Evolutionary conservation across 257 asterid genomes (phyloP).

Genomic region (Solanum tacnaense): DNA sequence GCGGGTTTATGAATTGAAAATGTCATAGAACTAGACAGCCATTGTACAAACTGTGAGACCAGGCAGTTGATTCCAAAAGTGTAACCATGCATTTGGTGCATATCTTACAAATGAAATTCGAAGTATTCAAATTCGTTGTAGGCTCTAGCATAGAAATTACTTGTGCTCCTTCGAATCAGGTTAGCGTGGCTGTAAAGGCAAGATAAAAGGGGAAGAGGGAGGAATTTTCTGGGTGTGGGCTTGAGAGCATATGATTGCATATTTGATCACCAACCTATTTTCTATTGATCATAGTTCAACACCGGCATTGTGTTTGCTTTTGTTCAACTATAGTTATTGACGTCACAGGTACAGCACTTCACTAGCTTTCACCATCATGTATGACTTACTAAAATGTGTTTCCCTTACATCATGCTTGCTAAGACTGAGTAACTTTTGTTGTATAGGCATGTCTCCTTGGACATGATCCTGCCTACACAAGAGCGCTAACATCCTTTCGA

Average conservation of each 20-base stretch:
- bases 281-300: neutral
- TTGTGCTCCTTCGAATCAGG: neutral
- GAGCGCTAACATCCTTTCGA: neutral
- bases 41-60: neutral
- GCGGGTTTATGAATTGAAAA: conserved; percentile 49
- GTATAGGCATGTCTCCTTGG: neutral
- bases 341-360: neutral
- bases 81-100: neutral
- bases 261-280: neutral
- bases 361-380: neutral
- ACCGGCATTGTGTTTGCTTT: neutral
- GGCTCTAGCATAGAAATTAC: neutral
- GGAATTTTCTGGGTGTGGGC: neutral
- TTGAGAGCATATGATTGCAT: neutral
- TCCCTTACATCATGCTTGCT: neutral
- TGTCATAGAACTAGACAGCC: neutral
- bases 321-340: neutral
- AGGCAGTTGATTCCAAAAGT: neutral
- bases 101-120: neutral
- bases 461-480: neutral
- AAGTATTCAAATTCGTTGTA: neutral
- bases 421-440: neutral
- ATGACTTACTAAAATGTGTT: neutral
- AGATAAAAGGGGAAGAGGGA: neutral
- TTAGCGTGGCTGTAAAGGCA: neutral